These are phyloP conservation scores for Vigna trinervia DNA, from an alignment of 306 rosid species.

Conservation along the genomic window DNA sequence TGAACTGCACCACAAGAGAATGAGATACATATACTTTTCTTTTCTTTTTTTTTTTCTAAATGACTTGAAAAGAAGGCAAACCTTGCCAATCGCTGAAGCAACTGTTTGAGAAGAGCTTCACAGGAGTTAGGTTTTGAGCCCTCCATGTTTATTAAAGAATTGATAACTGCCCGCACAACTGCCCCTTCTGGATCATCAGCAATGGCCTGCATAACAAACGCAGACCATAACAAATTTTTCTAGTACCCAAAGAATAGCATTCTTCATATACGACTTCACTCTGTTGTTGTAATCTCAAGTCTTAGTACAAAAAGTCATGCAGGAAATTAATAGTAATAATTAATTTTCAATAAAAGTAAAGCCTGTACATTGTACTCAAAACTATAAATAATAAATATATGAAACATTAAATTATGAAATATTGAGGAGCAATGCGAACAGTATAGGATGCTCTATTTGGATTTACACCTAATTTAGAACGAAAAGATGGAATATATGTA, in stretches of 20 bases:
- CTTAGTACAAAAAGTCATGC: not conserved
- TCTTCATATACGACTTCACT: not conserved
- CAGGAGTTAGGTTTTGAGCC: constrained; percentile 75
- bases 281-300: not conserved
- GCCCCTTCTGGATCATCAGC: constrained; percentile 80
- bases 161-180: constrained; percentile 55
- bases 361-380: constrained; percentile 1
- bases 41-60: not conserved
- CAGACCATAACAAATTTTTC: constrained; percentile 15
- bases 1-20: constrained; percentile 61
- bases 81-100: constrained; percentile 92
- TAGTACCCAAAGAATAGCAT: not conserved
- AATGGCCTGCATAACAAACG: constrained; percentile 56
- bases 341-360: not conserved
- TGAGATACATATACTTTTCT: constrained; percentile 19
- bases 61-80: constrained; percentile 39
- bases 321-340: constrained; percentile 4
- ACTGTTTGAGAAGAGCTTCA: constrained; percentile 71
- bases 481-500: constrained; percentile 7
- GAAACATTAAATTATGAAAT: not conserved
- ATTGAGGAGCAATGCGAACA: constrained; percentile 4
- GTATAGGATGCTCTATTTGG: constrained; percentile 31
- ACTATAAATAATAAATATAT: not conserved
- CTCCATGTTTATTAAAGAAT: constrained; percentile 81
- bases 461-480: not conserved